Percentiles rank a stretch among this genome's conserved stretches.
phyloP scores from a whole-genome alignment of 345 rosid genomes.

The Microcos paniculata region DNA sequence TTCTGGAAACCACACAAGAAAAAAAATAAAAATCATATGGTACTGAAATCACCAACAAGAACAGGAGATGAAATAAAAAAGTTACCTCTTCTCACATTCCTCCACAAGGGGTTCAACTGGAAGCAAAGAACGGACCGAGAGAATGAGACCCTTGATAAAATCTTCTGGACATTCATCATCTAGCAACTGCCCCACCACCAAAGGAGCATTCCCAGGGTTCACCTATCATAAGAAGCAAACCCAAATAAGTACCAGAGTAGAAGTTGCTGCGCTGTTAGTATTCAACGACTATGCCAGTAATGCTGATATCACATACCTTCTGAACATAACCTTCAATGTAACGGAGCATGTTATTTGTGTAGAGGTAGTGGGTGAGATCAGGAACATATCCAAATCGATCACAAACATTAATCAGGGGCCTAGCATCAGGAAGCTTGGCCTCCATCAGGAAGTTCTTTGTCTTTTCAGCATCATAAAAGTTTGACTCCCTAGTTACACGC shows the following conservation, averaged over 20 bases:
- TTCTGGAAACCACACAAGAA: conserved; percentile 48
- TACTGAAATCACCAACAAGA: conserved; percentile 10
- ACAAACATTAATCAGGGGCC: conserved; percentile 95
- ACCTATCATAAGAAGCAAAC: conserved; percentile 49
- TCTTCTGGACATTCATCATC: conserved; percentile 99
- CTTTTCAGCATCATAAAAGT: conserved; percentile 94
- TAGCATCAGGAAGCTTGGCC: conserved; percentile 99
- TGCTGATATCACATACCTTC: conserved; percentile 54
- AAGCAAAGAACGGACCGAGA: conserved; percentile 79
- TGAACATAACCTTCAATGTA: conserved; percentile 99
- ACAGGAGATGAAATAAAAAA: conserved; percentile 3
- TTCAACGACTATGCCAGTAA: neutral
- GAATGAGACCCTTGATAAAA: conserved; percentile 95
- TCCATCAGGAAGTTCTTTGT: conserved; percentile 97
- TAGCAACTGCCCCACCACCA: conserved; percentile 86
- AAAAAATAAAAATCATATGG: conserved; percentile 23
- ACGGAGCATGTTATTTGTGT: conserved; percentile 89
- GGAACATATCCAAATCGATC: conserved; percentile 98
- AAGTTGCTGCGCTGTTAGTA: neutral
- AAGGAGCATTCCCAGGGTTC: conserved; percentile 97
- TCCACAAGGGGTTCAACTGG: conserved; percentile 89
- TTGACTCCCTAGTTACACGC: conserved; percentile 98
- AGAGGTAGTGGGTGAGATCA: conserved; percentile 95
- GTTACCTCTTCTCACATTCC: conserved; percentile 86
- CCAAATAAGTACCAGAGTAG: no score